Evolutionary conservation across 495 filamentous ascomycete species (phyloP), one percentile per base, ranked within the genome.

Genomic region (Podospora sp.): DNA sequence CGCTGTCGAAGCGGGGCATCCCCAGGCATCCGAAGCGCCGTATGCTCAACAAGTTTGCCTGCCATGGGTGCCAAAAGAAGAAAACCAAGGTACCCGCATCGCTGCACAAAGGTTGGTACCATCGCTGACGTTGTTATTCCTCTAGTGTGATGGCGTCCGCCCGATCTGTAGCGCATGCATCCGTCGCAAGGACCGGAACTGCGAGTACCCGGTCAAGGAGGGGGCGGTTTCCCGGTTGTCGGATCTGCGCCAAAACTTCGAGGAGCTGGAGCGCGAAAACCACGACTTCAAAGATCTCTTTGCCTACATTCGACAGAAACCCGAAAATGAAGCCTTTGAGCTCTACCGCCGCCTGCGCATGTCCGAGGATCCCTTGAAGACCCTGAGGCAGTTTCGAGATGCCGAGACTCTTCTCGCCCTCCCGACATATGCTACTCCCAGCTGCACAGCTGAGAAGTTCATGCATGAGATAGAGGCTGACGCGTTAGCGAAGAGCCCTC

Each of bases 351-450:
- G 69, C 21, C 51, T 73, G 27, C 65, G 69, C 21, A 6, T 18
- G 5, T 14, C 58, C 18, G 50, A 63, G n/a, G 68, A 73, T 36
- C 69, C 71, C 5, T 33, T 73, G n/a, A 25, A 33, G 29, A 33
- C 8, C n/a, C 56, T 63, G 20, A 16, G 62, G 14, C 50, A 53
- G 18, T 63, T 69, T 35, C 29, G 29, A 16, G 63, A 71, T 46
- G 72, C 72, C 14, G 66, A 71, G n/a, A 58, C 70, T 4, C 65
- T 73, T 3, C 65, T 70, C 8, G 22, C 49, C 25, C 21, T 50
- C 25, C n/a, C 36, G 46, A 20, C 56, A 14, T 1, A 36, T 5
- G 33, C 33, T 0, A 62, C 4, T 20, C 4, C 35, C 18, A 14
- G 22, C 0, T 36, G 57, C 51, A 14, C 12, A 12, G n/a, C 2